A percentile compares a stretch with the other conserved stretches of the same genome.
Evolutionary conservation across 2,329 filamentous ascomycete species (phyloP).

Genomic region (Harringtonia aguacate): DNA sequence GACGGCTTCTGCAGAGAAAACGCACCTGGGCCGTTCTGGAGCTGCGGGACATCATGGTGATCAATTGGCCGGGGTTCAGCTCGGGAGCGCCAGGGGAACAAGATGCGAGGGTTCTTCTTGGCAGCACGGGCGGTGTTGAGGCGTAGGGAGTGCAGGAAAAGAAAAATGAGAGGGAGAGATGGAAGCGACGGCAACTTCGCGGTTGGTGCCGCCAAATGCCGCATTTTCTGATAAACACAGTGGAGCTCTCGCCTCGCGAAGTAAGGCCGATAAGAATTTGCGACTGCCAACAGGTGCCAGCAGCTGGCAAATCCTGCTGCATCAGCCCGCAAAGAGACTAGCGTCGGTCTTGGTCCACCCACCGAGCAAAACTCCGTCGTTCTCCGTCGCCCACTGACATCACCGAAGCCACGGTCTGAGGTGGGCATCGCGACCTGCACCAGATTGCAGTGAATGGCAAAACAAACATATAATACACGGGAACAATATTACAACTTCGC

Average conservation of each 20-base stretch:
- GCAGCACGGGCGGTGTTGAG: not conserved
- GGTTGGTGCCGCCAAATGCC: conserved; percentile 8
- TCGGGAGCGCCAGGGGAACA: not conserved
- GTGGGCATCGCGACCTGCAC: no score
- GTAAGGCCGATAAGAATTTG: conserved; percentile 3
- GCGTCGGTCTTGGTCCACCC: conserved; percentile 5
- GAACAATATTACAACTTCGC: no score
- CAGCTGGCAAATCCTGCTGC: conserved; percentile 2
- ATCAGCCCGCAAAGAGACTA: not conserved
- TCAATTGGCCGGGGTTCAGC: conserved; percentile 10
- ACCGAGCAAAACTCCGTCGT: conserved; percentile 12
- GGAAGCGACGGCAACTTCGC: not conserved
- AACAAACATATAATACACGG: no score
- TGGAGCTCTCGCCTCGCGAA: not conserved
- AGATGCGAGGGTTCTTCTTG: not conserved
- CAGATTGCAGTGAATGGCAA: no score
- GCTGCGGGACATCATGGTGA: conserved; percentile 47
- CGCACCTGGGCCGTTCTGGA: conserved; percentile 49
- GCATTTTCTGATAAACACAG: conserved; percentile 1
- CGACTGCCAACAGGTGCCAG: not conserved
- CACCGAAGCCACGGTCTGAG: no score
- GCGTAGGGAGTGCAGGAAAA: not conserved
- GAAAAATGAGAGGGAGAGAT: conserved; percentile 1
- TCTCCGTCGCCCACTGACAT: conserved; percentile 5
- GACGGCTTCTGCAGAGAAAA: conserved; percentile 6